Conservation (phyloP, 257 asterid genomes). For the Forsythia suspensa region DNA sequence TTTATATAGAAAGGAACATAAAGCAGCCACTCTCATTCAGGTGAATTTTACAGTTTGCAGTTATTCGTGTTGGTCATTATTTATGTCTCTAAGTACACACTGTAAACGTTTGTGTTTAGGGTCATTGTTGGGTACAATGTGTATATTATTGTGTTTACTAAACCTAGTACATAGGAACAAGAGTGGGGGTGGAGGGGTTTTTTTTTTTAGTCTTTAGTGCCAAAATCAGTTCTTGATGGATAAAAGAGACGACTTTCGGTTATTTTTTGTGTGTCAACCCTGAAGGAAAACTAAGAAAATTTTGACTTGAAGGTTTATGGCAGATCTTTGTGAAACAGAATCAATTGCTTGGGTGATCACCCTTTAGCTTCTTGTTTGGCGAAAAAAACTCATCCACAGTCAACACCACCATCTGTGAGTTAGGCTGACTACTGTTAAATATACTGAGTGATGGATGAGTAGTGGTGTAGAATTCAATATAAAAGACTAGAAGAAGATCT, state of each 20-base stretch:
- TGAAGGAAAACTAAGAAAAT: not conserved
- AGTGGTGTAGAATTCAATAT: not conserved
- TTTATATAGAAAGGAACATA: conserved; percentile 54
- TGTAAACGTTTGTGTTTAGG: conserved; percentile 2
- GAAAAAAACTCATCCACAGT: too few species aligned
- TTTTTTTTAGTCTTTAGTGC: not conserved
- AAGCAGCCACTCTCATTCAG: conserved; percentile 89
- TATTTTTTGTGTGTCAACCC: not conserved
- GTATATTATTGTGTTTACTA: conserved; percentile 3
- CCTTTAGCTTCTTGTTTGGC: too few species aligned
- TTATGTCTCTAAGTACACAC: conserved; percentile 2
- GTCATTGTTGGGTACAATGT: conserved; percentile 11
- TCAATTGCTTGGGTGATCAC: too few species aligned
- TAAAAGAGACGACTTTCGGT: not conserved
- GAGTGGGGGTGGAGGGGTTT: not conserved
- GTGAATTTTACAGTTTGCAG: conserved; percentile 34
- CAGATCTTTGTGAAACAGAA: too few species aligned
- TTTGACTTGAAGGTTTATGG: not conserved
- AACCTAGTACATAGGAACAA: not conserved
- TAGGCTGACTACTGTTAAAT: too few species aligned
- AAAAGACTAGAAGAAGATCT: not conserved
- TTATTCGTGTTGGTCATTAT: conserved; percentile 16
- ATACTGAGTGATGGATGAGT: not conserved
- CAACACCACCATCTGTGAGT: too few species aligned
- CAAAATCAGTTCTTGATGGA: not conserved